Base-by-base conservation (phyloP, 2,329 filamentous ascomycete genomes). In the Ascochyta koolunga region DNA sequence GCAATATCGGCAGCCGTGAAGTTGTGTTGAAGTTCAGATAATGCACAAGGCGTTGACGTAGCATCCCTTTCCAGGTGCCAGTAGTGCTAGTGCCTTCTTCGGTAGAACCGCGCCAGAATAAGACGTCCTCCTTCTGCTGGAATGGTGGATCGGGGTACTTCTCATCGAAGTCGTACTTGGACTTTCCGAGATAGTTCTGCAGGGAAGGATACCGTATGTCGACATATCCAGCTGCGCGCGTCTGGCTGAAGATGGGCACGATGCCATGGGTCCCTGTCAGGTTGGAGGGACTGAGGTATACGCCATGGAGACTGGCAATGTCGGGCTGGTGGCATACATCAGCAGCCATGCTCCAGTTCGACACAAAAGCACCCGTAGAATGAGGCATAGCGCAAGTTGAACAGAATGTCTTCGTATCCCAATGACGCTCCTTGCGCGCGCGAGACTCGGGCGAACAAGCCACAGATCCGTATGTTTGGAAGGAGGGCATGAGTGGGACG, bases 301-400 rank as follows among this genome's bases (percentile, higher is more conserved):
- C 86, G 36, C 89, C 88, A 64, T 93, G 90, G 1, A 93, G 79
- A 56, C 87, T 81, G 24, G 85, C 83, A 27, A 93, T 78, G 59
- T 95, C 91, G 1, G 91, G 88, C 66, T 95, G 90, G 55, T 89
- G 83, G 68, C 91, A 96, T 24, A 88, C 81, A 40, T 90, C 83
- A 5, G 86, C 81, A 5, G 88, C 84, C 8, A 81, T 69, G 1
- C 81, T 78, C 86, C 89, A 93, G 62, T 89, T 80, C 4, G 79
- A 77, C 5, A 91, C 76, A 64, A 90, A 89, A 19, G 86, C 85
- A 2, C 84, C 86, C 16, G 84, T 76, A 0, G 89, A 89, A 65
- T 93, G 89, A 0, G 83, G 82, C 6, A 78, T 75, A 2, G 80
- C 78, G 69, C 90, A 93, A 2, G 78, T 76, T 0, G 82, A 77